Conservation (phyloP, 1,284 basidiomycete genomes). For the Leccinum huronense region DNA sequence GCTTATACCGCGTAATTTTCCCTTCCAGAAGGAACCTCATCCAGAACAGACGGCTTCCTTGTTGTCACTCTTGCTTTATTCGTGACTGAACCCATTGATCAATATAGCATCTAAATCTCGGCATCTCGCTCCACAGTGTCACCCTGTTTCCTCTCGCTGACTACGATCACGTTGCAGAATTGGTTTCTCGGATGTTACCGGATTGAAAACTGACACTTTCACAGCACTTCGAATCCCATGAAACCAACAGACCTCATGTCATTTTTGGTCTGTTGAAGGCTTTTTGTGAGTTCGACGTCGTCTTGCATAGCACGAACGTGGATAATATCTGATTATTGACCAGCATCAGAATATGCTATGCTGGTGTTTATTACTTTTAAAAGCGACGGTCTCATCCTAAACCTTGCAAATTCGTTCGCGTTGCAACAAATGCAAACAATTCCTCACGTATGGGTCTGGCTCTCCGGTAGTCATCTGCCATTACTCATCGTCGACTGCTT, state of each 20-base stretch:
- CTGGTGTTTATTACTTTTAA: slow-evolving; percentile 7
- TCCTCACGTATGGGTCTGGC: slow-evolving; percentile 10
- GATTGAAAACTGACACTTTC: neutral
- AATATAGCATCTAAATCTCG: slow-evolving; percentile 43
- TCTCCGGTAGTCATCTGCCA: neutral
- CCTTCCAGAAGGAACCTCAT: slow-evolving; percentile 49
- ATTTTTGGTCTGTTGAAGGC: slow-evolving; percentile 14
- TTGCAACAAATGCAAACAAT: slow-evolving; percentile 10
- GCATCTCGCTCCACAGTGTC: slow-evolving; percentile 40
- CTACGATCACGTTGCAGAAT: slow-evolving; percentile 45
- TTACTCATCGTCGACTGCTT: neutral
- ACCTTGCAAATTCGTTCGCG: slow-evolving; percentile 14
- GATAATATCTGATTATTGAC: neutral
- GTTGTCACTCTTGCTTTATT: slow-evolving; percentile 54
- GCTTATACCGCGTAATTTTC: neutral
- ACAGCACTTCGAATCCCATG: slow-evolving; percentile 7
- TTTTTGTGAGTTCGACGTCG: slow-evolving; percentile 13
- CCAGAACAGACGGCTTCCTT: slow-evolving; percentile 68
- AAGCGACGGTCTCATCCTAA: slow-evolving; percentile 4
- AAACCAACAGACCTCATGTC: slow-evolving; percentile 4
- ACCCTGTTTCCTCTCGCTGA: slow-evolving; percentile 59
- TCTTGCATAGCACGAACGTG: neutral
- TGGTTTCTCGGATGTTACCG: slow-evolving; percentile 32
- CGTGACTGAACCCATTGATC: slow-evolving; percentile 57
- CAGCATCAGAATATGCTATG: slow-evolving; percentile 12